These are phyloP conservation scores for Aspergillus coremiiformis DNA, from an alignment of 495 filamentous ascomycete species.

Conservation along the genomic window DNA sequence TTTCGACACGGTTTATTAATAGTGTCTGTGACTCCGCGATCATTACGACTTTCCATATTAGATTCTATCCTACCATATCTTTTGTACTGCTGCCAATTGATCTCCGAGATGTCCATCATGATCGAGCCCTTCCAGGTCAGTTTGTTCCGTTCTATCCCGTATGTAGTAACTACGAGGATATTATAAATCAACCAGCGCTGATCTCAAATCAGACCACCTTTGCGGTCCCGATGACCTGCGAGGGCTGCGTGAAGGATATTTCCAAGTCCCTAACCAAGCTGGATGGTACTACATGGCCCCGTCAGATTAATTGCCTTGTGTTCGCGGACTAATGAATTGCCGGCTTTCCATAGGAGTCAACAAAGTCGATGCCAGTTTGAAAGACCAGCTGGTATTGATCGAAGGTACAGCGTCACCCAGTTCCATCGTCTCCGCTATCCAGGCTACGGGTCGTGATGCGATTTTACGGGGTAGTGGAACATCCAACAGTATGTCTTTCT, in stretches of 20 bases:
- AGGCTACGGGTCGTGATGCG: conserved; percentile 84
- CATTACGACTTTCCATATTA: not conserved
- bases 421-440: conserved; percentile 78
- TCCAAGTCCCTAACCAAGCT: conserved; percentile 67
- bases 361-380: conserved; percentile 43
- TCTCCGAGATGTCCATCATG: conserved; percentile 27
- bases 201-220: conserved; percentile 65
- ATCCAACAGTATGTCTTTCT: conserved; percentile 61
- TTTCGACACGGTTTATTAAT: not conserved
- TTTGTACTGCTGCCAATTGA: conserved; percentile 6
- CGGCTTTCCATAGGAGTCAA: conserved; percentile 29
- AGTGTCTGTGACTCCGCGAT: not conserved
- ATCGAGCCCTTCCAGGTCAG: conserved; percentile 53
- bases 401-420: conserved; percentile 67
- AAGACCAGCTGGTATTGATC: conserved; percentile 42
- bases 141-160: not conserved
- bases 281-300: conserved; percentile 42
- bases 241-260: conserved; percentile 76
- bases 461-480: conserved; percentile 85
- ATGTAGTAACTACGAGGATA: not conserved
- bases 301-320: not conserved
- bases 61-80: not conserved
- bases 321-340: conserved; percentile 1
- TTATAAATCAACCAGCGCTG: not conserved
- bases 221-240: conserved; percentile 88